A percentile compares a stretch with the other conserved stretches of the same genome.
These are phyloP conservation scores for Aspergillus felis DNA, from an alignment of 2,329 filamentous ascomycete species.

Conservation along the genomic window DNA sequence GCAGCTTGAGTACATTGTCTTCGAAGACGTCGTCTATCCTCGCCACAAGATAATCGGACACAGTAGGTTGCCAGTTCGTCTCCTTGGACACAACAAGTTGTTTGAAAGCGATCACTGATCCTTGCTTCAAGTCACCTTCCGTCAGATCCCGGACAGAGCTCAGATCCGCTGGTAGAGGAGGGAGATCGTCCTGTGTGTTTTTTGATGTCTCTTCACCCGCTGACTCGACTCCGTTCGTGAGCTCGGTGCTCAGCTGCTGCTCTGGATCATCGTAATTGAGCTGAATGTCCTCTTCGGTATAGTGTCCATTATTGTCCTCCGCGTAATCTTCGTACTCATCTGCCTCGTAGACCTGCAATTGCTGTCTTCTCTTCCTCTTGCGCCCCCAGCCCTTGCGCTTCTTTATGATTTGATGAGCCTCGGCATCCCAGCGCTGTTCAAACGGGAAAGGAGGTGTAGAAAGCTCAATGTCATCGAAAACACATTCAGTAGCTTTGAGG, in stretches of 20 bases:
- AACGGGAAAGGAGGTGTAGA: conserved; percentile 85
- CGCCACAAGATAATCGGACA: conserved; percentile 60
- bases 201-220: conserved; percentile 18
- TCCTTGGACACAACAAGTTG: conserved; percentile 45
- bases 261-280: conserved; percentile 45
- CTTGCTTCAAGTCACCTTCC: conserved; percentile 29
- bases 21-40: conserved; percentile 56
- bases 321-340: conserved; percentile 41
- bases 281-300: conserved; percentile 30
- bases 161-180: conserved; percentile 55
- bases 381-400: conserved; percentile 34
- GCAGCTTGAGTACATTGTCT: conserved; percentile 55
- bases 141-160: conserved; percentile 53
- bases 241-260: conserved; percentile 17
- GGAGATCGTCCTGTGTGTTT: conserved; percentile 48
- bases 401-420: conserved; percentile 54
- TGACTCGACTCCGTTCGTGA: conserved; percentile 14
- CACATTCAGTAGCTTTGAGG: conserved; percentile 79
- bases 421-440: conserved; percentile 79
- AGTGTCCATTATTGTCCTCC: conserved; percentile 28
- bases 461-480: conserved; percentile 63
- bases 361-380: conserved; percentile 48
- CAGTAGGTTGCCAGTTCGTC: conserved; percentile 45
- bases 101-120: conserved; percentile 45
- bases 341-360: conserved; percentile 46